Evolutionary conservation across 768 basidiomycete species (phyloP).

Genomic region (Pilatotrama ljubarskyi): DNA sequence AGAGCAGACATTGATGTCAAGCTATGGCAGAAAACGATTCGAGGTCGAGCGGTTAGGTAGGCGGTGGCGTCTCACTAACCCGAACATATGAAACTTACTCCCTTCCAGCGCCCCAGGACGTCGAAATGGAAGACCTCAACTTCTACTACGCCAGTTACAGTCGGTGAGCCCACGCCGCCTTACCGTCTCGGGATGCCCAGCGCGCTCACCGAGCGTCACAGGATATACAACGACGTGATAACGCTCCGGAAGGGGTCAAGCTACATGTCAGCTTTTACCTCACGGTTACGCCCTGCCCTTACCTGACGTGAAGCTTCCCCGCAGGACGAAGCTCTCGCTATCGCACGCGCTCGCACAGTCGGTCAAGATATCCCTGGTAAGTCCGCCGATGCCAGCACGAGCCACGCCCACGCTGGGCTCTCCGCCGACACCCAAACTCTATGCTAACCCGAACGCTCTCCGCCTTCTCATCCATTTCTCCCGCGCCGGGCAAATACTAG

Average conservation of each 20-base stretch:
- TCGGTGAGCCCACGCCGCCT: slow-evolving; percentile 48
- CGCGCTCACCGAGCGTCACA: slow-evolving; percentile 27
- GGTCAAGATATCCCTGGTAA: slow-evolving; percentile 91
- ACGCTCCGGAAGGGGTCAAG: slow-evolving; percentile 92
- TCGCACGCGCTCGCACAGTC: slow-evolving; percentile 96
- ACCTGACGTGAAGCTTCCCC: slow-evolving; percentile 5
- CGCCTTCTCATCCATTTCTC: background rate
- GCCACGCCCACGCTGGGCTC: background rate
- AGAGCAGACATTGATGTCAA: background rate
- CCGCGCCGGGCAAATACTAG: slow-evolving; percentile 39
- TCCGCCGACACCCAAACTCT: background rate
- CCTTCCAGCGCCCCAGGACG: slow-evolving; percentile 72
- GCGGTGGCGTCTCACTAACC: slow-evolving; percentile 17
- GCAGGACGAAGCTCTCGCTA: slow-evolving; percentile 91
- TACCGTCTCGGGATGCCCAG: slow-evolving; percentile 4
- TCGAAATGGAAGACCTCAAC: slow-evolving; percentile 97
- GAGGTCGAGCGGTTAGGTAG: slow-evolving; percentile 84
- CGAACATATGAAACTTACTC: background rate
- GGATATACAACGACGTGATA: slow-evolving; percentile 98
- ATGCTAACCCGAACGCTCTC: background rate
- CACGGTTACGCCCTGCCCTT: slow-evolving; percentile 16
- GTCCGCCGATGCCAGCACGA: slow-evolving; percentile 20
- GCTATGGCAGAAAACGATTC: slow-evolving; percentile 74
- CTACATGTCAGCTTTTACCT: slow-evolving; percentile 70
- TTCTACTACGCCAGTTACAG: slow-evolving; percentile 98